Conservation (phyloP, 2,329 filamentous ascomycete genomes). For the Annulohypoxylon truncatum region DNA sequence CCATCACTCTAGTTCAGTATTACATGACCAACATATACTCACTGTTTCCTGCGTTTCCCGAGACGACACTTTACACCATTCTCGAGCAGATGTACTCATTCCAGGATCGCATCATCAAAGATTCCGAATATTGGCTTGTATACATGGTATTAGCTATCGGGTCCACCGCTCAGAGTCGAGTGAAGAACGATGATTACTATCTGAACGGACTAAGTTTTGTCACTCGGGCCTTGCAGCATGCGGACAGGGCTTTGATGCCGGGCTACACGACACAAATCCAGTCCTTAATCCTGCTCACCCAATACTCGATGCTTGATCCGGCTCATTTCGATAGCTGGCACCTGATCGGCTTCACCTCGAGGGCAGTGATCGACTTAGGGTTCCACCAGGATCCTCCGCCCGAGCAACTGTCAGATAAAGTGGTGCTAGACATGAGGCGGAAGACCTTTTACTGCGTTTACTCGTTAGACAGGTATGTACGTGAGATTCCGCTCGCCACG, state of each 20-base stretch:
- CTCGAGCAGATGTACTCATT: conserved; percentile 85
- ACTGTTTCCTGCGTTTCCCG: conserved; percentile 84
- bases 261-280: conserved; percentile 89
- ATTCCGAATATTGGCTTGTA: conserved; percentile 85
- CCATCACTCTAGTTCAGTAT: conserved; percentile 78
- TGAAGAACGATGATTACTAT: conserved; percentile 73
- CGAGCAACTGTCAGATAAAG: conserved; percentile 73
- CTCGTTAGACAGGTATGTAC: conserved; percentile 80
- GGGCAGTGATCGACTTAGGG: conserved; percentile 88
- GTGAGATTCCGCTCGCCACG: too few species aligned
- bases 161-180: conserved; percentile 77
- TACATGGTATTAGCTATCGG: conserved; percentile 91
- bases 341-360: conserved; percentile 87
- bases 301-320: conserved; percentile 91
- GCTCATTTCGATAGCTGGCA: conserved; percentile 95
- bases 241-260: conserved; percentile 85
- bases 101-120: conserved; percentile 69
- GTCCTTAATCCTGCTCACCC: conserved; percentile 83
- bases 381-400: conserved; percentile 90
- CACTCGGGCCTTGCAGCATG: conserved; percentile 76
- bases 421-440: conserved; percentile 79
- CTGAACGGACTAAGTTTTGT: conserved; percentile 66
- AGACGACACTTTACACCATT: conserved; percentile 80
- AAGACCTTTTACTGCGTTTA: conserved; percentile 93
- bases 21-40: conserved; percentile 87